Evolutionary conservation across 495 filamentous ascomycete species (phyloP), one percentile per base, ranked within the genome.

Genomic region (Talaromyces ruber): DNA sequence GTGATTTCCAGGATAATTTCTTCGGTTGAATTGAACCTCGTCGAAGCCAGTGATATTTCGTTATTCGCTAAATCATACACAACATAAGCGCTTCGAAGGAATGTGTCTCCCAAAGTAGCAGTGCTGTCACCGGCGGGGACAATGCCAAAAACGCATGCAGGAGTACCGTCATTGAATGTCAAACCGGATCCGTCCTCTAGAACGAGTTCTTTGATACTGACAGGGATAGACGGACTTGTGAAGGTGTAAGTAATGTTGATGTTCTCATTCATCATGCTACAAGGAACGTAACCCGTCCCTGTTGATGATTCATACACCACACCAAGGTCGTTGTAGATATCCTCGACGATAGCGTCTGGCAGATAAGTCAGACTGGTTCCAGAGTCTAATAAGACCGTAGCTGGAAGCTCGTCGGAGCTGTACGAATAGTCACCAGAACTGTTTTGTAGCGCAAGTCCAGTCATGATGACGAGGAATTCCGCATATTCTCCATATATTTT

Each of bases 51-150:
- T 11, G 87, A 88, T 62, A 98, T 93, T 74, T 92, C 82, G 72
- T 97, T 91, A 70, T 93, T 96, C 14, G 79, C 81, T 16, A 97
- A 76, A 67, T 97, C 93, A 68, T 92, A 97, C 0, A 98, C 93
- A 28, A 97, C 86, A 67, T 97, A 98, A 0, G 93, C 92, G 34
- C 86, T 90, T 60, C 94, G 84, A 16, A 98, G 79, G 76, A 97
- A 98, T 0, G 93, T 97, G 70, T 98, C 93, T 12, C 93, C 93
- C 32, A 98, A 75, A 4, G 96, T 87, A 39, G 81, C 76, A 4
- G 84, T 86, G 51, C 82, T 83, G n/a, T 74, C 67, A 0, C 84
- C 87, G 5, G 89, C 84, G 12, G 90, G 87, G 7, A 81, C 80
- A 70, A 97, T 88, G 53, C 92, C 91, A 65, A 93, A 92, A 25